These are phyloP conservation scores for Tetrahymena elliotti DNA, from an alignment of 73 alveolate genomes.

Conservation along the genomic window DNA sequence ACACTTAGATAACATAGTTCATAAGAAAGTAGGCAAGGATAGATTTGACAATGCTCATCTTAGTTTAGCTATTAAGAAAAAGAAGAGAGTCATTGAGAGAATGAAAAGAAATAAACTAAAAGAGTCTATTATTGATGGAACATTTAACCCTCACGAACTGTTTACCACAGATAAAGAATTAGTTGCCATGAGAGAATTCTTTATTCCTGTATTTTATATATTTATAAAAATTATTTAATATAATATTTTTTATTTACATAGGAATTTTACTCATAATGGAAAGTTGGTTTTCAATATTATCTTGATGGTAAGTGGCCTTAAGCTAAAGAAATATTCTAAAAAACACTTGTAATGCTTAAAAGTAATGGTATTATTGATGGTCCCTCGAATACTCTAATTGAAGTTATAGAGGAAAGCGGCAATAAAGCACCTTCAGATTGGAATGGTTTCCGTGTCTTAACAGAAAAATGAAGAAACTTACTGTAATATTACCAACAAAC, in stretches of 20 bases:
- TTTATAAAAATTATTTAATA: background rate
- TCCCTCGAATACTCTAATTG: slow-evolving; percentile 41
- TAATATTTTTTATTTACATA: background rate
- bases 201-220: background rate
- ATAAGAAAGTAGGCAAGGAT: background rate
- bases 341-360: slow-evolving; percentile 42
- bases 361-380: slow-evolving; percentile 38
- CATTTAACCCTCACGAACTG: background rate
- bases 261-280: slow-evolving; percentile 54
- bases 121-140: background rate
- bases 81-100: background rate
- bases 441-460: slow-evolving; percentile 74
- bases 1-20: background rate
- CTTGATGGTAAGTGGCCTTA: slow-evolving; percentile 80
- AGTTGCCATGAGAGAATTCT: slow-evolving; percentile 2
- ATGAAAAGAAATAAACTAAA: background rate
- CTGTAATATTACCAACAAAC: background rate
- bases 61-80: background rate
- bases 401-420: slow-evolving; percentile 34
- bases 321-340: slow-evolving; percentile 63
- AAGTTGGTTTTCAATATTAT: slow-evolving; percentile 63
- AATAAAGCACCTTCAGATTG: slow-evolving; percentile 77
- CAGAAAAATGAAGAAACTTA: slow-evolving; percentile 57
- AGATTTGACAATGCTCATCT: background rate
- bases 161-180: background rate